Base-by-base conservation (phyloP, 192 early-diverging fungal genomes). In the Spizellomyces punctatus region DNA sequence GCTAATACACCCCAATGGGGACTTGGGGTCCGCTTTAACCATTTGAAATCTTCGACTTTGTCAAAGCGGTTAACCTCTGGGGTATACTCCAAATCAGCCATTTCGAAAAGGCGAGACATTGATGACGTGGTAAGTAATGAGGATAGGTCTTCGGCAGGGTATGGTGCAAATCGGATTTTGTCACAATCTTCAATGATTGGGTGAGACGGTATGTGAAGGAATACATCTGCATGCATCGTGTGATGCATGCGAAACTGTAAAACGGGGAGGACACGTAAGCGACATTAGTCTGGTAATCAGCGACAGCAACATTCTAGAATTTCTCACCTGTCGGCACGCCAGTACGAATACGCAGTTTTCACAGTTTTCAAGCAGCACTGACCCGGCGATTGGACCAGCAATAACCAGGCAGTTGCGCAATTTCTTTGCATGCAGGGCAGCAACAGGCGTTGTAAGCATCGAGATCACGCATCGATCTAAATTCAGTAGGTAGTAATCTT, bases 1-100 rank as follows among this genome's bases (percentile, higher is more conserved):
- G 9, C 62, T 48, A 74, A n/a, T 19, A 64, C n/a, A 41, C 0
- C 10, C 72, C 72, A 74, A 66, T 74, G 65, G 22, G 72, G 72
- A 41, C 64, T 66, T 2, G n/a, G 41, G 3, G 42, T 52, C 12
- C 58, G 63, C 49, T 81, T 84, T 27, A 95, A 77, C 95, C 95
- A 97, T 77, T 94, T 94, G 69, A 97, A 97, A 67, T 97, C 95
- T 67, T 97, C 91, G 12, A 95, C 90, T 17, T 76, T 69, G 62
- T 83, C 79, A 74, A 80, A 91, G 55, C 80, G 79, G 71, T 84
- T 90, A 14, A 72, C 73, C 16, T 54, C 66, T 19, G 67, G 72
- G 5, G 58, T 36, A 10, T 58, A 14, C 6, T 69, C 67, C 5
- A 75, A 41, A 14, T 44, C 55, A 9, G 79, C 75, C 5, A 8